Evolutionary conservation across 176 grass and related monocot species (phyloP).

Genomic region (sorghum (Sorghum bicolor)): Sorghum_bicolor_NCBIv3 NC_012879.2:60163001-60163500

Average conservation of each 20-base stretch:
- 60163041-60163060: background rate
- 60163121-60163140: constrained; percentile 21
- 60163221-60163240: background rate
- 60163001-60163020: background rate
- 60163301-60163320: constrained; percentile 70
- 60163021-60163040: constrained; percentile 1
- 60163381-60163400: constrained; percentile 1
- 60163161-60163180: constrained; percentile 70
- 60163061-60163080: background rate
- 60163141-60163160: constrained; percentile 97
- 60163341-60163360: constrained; percentile 87
- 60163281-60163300: constrained; percentile 87
- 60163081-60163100: background rate
- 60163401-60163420: background rate
- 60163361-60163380: constrained; percentile 52
- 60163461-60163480: background rate
- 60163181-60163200: constrained; percentile 90
- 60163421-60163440: background rate
- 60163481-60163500: background rate
- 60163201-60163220: constrained; percentile 22
- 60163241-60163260: constrained; percentile 13
- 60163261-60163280: constrained; percentile 56
- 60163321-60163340: constrained; percentile 94
- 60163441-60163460: background rate
- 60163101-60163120: background rate